Conservation (phyloP, 1,139 yeast genomes). For the Kodamaea arcana region DNA sequence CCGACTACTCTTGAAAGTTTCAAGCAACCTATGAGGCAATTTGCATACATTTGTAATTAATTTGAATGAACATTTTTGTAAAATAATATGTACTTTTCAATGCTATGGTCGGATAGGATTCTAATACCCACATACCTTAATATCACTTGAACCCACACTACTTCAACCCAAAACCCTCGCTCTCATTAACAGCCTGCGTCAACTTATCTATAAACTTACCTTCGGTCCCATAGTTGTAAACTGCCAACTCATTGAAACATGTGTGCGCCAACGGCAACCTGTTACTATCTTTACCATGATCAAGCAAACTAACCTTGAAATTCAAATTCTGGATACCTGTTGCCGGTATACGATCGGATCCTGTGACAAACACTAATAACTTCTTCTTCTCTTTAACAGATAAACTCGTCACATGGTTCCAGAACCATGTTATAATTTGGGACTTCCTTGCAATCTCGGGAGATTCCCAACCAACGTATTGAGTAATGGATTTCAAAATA, state of each 20-base stretch:
- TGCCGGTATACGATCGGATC: slow-evolving; percentile 89
- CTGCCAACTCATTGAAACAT: slow-evolving; percentile 83
- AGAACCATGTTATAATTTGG: slow-evolving; percentile 67
- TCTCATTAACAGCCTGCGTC: slow-evolving; percentile 63
- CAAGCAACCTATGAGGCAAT: no score
- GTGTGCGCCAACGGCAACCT: slow-evolving; percentile 86
- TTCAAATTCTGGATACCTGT: slow-evolving; percentile 76
- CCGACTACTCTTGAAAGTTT: no score
- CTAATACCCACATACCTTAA: no score
- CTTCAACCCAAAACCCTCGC: slow-evolving; percentile 82
- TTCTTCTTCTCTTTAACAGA: slow-evolving; percentile 50
- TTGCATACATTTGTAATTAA: no score
- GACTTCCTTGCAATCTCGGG: slow-evolving; percentile 33
- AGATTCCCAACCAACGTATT: slow-evolving; percentile 58
- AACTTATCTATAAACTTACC: slow-evolving; percentile 56
- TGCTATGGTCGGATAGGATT: no score
- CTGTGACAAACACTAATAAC: slow-evolving; percentile 75
- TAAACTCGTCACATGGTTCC: slow-evolving; percentile 62
- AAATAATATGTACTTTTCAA: no score
- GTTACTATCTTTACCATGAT: slow-evolving; percentile 42
- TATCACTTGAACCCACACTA: not conserved
- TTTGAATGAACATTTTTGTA: no score
- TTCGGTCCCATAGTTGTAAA: slow-evolving; percentile 58
- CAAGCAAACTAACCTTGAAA: slow-evolving; percentile 56
- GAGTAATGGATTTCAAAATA: slow-evolving; percentile 65